Conservation (phyloP, 192 early-diverging fungal species). For the Backusella sp. region DNA sequence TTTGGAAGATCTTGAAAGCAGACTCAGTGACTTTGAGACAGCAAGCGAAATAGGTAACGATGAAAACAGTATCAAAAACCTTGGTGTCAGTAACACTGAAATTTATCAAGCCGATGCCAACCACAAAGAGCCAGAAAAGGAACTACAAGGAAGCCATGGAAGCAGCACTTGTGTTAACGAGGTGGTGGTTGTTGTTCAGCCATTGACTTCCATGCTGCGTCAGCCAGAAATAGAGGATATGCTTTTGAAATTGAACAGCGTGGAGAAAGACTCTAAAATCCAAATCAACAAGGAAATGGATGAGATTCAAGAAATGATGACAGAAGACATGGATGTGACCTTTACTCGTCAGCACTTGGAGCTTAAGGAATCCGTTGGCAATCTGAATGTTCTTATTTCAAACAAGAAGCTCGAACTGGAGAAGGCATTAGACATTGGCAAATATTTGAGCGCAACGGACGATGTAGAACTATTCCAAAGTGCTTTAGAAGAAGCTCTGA, state of each 20-base stretch:
- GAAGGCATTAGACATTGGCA: slow-evolving; percentile 27
- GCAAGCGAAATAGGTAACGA: not conserved
- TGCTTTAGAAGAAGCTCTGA: slow-evolving; percentile 37
- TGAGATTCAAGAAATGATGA: slow-evolving; percentile 5
- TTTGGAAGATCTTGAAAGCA: slow-evolving; percentile 11
- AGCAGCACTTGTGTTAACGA: not conserved
- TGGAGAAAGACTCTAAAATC: slow-evolving; percentile 10
- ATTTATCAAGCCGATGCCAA: not conserved
- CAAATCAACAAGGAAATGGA: slow-evolving; percentile 6
- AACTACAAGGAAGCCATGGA: not conserved
- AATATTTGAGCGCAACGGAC: slow-evolving; percentile 33
- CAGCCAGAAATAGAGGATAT: slow-evolving; percentile 16
- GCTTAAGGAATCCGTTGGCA: slow-evolving; percentile 25
- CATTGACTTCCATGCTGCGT: slow-evolving; percentile 9
- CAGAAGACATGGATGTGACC: slow-evolving; percentile 11
- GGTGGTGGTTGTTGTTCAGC: not conserved
- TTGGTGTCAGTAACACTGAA: not conserved
- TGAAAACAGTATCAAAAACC: not conserved
- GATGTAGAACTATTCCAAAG: slow-evolving; percentile 38
- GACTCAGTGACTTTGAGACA: not conserved
- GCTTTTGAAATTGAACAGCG: not conserved
- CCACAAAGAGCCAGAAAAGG: not conserved
- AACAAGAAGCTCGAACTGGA: slow-evolving; percentile 31
- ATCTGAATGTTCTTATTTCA: slow-evolving; percentile 23
- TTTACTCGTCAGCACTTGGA: slow-evolving; percentile 36